Evolutionary conservation across 2,329 filamentous ascomycete genomes (phyloP).

Genomic region (Paraphaeosphaeria minitans): DNA sequence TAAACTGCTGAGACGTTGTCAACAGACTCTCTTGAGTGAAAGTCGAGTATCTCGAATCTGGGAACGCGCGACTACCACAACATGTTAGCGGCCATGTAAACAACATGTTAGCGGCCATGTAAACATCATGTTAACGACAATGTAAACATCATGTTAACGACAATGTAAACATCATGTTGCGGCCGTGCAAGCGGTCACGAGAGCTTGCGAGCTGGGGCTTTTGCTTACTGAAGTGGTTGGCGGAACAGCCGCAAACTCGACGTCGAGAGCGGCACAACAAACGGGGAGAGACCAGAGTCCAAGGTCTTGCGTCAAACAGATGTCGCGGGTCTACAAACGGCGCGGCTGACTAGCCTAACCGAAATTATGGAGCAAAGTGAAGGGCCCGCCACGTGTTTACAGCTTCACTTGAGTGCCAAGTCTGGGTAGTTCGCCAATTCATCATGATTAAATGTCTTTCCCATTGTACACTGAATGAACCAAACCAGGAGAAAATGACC

Average conservation of each 20-base stretch:
- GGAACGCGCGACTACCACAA: neutral
- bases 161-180: neutral
- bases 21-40: no score
- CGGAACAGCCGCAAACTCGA: neutral
- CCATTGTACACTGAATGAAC: no score
- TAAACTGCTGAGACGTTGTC: no score
- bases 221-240: neutral
- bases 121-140: no score
- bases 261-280: neutral
- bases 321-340: neutral
- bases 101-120: no score
- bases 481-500: neutral
- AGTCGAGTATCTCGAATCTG: neutral
- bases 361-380: neutral
- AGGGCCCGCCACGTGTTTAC: neutral
- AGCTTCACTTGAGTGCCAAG: no score
- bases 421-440: no score
- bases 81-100: no score
- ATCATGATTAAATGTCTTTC: neutral
- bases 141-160: no score
- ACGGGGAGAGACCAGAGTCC: neutral
- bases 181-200: no score
- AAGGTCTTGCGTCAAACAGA: neutral
- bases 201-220: neutral
- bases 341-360: neutral